phyloP scores from a whole-genome alignment of 2,329 filamentous ascomycete genomes.

The Colletotrichum tanaceti region DNA sequence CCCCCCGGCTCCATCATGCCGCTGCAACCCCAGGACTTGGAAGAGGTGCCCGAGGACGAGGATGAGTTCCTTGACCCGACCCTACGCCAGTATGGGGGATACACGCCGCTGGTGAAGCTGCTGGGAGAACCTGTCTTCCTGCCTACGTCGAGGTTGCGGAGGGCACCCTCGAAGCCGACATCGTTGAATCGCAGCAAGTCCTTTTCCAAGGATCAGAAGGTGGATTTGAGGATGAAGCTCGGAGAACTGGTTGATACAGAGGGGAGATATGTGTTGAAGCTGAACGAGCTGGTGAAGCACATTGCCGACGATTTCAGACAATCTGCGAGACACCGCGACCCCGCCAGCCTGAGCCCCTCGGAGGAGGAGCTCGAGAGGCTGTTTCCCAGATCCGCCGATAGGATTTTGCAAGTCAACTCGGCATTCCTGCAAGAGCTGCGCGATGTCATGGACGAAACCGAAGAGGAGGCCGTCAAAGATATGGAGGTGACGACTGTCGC shows the following conservation, averaged over 20 bases:
- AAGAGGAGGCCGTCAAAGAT: slow-evolving; percentile 81
- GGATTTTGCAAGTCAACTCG: slow-evolving; percentile 84
- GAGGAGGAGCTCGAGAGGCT: slow-evolving; percentile 78
- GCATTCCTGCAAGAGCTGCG: slow-evolving; percentile 82
- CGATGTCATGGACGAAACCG: slow-evolving; percentile 82
- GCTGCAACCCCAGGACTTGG: slow-evolving; percentile 68
- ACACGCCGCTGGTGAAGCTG: slow-evolving; percentile 79
- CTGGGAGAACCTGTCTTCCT: slow-evolving; percentile 89
- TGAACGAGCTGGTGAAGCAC: slow-evolving; percentile 83
- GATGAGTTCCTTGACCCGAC: slow-evolving; percentile 74
- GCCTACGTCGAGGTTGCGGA: slow-evolving; percentile 84
- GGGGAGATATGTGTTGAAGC: slow-evolving; percentile 89
- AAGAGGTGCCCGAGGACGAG: slow-evolving; percentile 70
- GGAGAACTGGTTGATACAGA: slow-evolving; percentile 93
- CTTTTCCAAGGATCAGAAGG: slow-evolving; percentile 84
- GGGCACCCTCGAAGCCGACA: slow-evolving; percentile 88
- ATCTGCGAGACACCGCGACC: slow-evolving; percentile 69
- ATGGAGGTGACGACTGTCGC: slow-evolving; percentile 69
- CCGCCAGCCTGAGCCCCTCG: slow-evolving; percentile 76
- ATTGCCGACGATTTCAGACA: slow-evolving; percentile 84
- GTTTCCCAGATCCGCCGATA: slow-evolving; percentile 83
- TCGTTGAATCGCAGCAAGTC: slow-evolving; percentile 81
- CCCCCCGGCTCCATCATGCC: slow-evolving; percentile 81
- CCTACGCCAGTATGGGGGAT: slow-evolving; percentile 78
- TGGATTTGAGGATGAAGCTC: slow-evolving; percentile 87